Evolutionary conservation across 106 monocot genomes (phyloP).

Genomic region (Allium cepa): DNA sequence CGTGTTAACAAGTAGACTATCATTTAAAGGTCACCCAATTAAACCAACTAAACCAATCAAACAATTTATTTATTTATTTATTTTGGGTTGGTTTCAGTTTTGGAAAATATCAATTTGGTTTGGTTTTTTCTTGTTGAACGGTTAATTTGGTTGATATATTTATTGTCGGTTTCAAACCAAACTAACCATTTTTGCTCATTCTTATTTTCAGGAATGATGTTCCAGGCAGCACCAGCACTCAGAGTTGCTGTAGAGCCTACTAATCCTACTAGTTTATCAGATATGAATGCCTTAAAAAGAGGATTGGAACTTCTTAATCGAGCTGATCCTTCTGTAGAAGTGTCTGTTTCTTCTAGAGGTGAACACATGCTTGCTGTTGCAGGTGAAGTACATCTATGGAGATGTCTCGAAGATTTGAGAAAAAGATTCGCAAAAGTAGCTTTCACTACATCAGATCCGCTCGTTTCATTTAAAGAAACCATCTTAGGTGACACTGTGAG

Average conservation of each 20-base stretch:
- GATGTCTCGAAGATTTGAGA: constrained; percentile 87
- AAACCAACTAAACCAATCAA: too few species aligned
- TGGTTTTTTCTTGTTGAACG: too few species aligned
- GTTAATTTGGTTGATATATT: too few species aligned
- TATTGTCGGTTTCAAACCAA: too few species aligned
- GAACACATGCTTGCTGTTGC: constrained; percentile 91
- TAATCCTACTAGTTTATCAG: constrained; percentile 32
- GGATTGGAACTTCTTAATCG: constrained; percentile 76
- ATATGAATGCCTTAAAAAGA: constrained; percentile 58
- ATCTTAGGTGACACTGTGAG: constrained; percentile 54
- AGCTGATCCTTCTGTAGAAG: constrained; percentile 93
- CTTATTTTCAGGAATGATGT: constrained; percentile 35
- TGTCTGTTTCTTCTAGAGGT: constrained; percentile 71
- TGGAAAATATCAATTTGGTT: too few species aligned
- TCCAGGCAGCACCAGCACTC: constrained; percentile 81
- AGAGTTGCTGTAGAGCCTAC: constrained; percentile 86
- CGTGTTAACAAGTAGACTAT: too few species aligned
- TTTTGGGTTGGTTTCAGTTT: too few species aligned
- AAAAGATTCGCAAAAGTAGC: constrained; percentile 82
- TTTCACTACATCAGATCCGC: constrained; percentile 70
- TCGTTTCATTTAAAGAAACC: constrained; percentile 84
- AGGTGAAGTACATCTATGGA: constrained; percentile 91
- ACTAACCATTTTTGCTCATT: too few species aligned
- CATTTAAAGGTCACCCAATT: too few species aligned
- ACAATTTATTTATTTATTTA: too few species aligned